A percentile compares a stretch with the other conserved stretches of the same genome.
phyloP scores from a whole-genome alignment of 768 basidiomycete species.

The Lactarius trivialis region DNA sequence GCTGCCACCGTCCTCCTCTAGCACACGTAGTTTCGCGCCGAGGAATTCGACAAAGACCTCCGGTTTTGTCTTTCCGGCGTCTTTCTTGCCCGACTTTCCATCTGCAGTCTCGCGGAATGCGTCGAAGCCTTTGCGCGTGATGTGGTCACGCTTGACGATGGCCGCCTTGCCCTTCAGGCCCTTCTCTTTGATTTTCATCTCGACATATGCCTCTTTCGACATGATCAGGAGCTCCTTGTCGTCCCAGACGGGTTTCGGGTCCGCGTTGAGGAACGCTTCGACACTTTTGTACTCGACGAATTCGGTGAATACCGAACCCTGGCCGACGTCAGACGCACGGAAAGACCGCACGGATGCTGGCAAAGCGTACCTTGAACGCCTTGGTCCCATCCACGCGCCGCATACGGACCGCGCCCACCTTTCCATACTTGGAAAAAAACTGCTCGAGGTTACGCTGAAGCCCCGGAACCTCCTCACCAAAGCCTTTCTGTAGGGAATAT shows the following conservation, averaged over 20 bases:
- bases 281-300: conserved; percentile 66
- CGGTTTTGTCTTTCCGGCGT: conserved; percentile 33
- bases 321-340: neutral
- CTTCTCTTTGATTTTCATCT: conserved; percentile 96
- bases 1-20: conserved; percentile 47
- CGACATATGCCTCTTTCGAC: conserved; percentile 89
- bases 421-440: conserved; percentile 75
- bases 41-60: conserved; percentile 72
- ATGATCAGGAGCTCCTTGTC: conserved; percentile 73
- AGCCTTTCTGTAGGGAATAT: conserved; percentile 65
- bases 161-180: conserved; percentile 74
- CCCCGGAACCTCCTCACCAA: conserved; percentile 55
- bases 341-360: neutral
- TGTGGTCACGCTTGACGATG: conserved; percentile 47
- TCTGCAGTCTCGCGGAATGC: conserved; percentile 54
- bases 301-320: conserved; percentile 93
- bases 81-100: conserved; percentile 31
- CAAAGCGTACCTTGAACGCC: conserved; percentile 70
- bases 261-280: conserved; percentile 69
- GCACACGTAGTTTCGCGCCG: conserved; percentile 60
- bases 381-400: conserved; percentile 71
- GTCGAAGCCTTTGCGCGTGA: conserved; percentile 58
- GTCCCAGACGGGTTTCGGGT: conserved; percentile 77
- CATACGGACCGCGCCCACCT: conserved; percentile 80
- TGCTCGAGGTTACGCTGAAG: conserved; percentile 70